These are phyloP conservation scores for Dichotomopilus funicola DNA, from an alignment of 2,329 filamentous ascomycete species.

Conservation along the genomic window DNA sequence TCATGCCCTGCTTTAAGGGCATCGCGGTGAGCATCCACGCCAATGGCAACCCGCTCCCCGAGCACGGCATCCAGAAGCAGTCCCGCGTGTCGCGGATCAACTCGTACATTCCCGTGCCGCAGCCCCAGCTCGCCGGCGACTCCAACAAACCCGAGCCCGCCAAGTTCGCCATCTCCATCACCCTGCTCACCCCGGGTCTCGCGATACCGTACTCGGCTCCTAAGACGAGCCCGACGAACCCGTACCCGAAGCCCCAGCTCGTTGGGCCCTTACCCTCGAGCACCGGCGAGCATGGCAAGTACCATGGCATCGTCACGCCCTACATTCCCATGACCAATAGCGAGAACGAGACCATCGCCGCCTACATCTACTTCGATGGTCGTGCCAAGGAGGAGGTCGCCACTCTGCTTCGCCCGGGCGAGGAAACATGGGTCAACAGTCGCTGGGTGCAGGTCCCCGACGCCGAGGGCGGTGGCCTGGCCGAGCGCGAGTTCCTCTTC, in stretches of 20 bases:
- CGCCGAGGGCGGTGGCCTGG: slow-evolving; percentile 84
- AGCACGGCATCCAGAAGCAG: slow-evolving; percentile 93
- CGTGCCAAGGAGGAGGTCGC: slow-evolving; percentile 94
- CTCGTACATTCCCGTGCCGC: slow-evolving; percentile 92
- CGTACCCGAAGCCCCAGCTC: slow-evolving; percentile 72
- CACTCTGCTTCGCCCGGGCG: slow-evolving; percentile 81
- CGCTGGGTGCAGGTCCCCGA: slow-evolving; percentile 94
- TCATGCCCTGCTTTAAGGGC: slow-evolving; percentile 96
- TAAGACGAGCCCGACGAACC: slow-evolving; percentile 68
- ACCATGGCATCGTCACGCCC: slow-evolving; percentile 58
- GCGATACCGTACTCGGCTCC: slow-evolving; percentile 90
- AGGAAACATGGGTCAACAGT: slow-evolving; percentile 99
- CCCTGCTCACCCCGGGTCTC: slow-evolving; percentile 79
- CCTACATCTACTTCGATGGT: slow-evolving; percentile 98
- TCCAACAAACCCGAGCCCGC: slow-evolving; percentile 80
- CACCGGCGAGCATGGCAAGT: slow-evolving; percentile 40
- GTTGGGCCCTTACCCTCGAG: slow-evolving; percentile 64
- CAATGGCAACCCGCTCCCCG: slow-evolving; percentile 71
- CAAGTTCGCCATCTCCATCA: slow-evolving; percentile 97
- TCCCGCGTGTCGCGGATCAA: slow-evolving; percentile 87
- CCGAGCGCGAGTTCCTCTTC: slow-evolving; percentile 94
- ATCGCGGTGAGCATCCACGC: slow-evolving; percentile 96
- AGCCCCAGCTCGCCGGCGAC: slow-evolving; percentile 66
- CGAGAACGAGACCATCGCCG: slow-evolving; percentile 93
- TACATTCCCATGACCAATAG: slow-evolving; percentile 91